Evolutionary conservation across 306 rosid species (phyloP).

Genomic region (Cajanus cajan): DNA sequence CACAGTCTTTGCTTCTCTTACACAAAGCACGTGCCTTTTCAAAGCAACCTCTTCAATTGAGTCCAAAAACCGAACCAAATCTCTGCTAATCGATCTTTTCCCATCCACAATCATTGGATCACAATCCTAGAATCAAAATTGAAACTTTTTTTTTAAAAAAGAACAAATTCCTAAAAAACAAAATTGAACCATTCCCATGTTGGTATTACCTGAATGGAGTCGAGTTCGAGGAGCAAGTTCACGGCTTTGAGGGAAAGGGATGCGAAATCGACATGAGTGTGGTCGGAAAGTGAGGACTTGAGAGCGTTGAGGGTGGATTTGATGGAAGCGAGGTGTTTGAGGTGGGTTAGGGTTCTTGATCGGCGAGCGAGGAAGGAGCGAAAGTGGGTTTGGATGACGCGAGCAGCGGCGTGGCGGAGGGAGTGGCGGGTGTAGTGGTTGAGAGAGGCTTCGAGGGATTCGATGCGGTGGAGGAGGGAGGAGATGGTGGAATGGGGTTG

Average conservation of each 20-base stretch:
- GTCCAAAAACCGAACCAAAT: constrained; percentile 67
- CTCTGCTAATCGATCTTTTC: constrained; percentile 61
- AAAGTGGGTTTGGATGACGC: constrained; percentile 76
- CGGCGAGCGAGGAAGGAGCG: constrained; percentile 87
- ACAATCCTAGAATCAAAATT: constrained; percentile 40
- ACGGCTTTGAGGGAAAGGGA: constrained; percentile 52
- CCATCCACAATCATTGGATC: constrained; percentile 73
- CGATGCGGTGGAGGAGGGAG: constrained; percentile 67
- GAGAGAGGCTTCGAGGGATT: constrained; percentile 83
- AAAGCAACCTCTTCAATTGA: constrained; percentile 59
- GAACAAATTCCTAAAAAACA: background rate
- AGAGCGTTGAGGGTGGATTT: constrained; percentile 59
- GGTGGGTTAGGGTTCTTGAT: constrained; percentile 75
- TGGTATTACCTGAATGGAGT: constrained; percentile 64
- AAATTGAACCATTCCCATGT: background rate
- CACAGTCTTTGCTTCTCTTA: constrained; percentile 43
- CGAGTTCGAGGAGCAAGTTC: constrained; percentile 72
- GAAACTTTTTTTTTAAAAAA: background rate
- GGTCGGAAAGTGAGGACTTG: constrained; percentile 49
- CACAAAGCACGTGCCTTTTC: constrained; percentile 43
- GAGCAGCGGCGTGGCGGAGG: constrained; percentile 70
- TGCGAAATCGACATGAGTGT: constrained; percentile 44
- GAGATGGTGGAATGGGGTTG: constrained; percentile 37
- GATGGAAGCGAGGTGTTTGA: constrained; percentile 74
- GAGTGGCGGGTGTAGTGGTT: constrained; percentile 34